Evolutionary conservation across 176 grass and related monocot species (phyloP).

Genomic region (Oryza australiensis): DNA sequence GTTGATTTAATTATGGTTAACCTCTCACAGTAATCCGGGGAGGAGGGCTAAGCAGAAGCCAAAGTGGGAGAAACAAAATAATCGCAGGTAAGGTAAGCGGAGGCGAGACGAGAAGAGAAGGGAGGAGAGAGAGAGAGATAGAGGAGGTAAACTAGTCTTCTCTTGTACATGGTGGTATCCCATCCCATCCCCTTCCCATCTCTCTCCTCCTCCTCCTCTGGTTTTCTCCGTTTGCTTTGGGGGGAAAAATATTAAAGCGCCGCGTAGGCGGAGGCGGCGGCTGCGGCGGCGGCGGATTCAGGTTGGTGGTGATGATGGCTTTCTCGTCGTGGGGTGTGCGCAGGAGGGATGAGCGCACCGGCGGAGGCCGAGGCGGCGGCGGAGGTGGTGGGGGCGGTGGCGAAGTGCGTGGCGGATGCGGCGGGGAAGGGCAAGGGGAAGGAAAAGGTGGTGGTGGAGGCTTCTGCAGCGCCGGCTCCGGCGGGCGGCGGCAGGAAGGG

Average conservation of each 20-base stretch:
- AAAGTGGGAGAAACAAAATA: constrained; percentile 48
- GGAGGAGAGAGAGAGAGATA: not conserved
- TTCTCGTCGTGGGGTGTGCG: constrained; percentile 36
- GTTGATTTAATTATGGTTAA: constrained; percentile 30
- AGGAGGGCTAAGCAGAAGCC: not conserved
- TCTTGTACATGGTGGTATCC: constrained; percentile 16
- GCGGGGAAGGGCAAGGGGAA: constrained; percentile 30
- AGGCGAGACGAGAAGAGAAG: not conserved
- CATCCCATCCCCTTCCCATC: not conserved
- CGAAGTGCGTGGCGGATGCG: not conserved
- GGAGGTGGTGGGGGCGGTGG: not conserved
- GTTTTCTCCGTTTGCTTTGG: not conserved
- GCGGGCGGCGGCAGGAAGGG: not conserved
- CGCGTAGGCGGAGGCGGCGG: not conserved
- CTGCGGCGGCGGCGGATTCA: not conserved
- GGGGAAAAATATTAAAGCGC: not conserved
- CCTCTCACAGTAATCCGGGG: constrained; percentile 40
- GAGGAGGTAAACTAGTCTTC: constrained; percentile 22
- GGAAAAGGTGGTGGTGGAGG: constrained; percentile 30
- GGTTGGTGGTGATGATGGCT: constrained; percentile 36
- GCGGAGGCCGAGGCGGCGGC: not conserved
- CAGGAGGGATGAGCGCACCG: constrained; percentile 43
- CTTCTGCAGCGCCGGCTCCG: not conserved
- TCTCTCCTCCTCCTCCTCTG: not conserved
- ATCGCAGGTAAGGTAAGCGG: constrained; percentile 22